Conservation (phyloP, 1,139 yeast genomes). For the Saccharomyces hybrid region DNA sequence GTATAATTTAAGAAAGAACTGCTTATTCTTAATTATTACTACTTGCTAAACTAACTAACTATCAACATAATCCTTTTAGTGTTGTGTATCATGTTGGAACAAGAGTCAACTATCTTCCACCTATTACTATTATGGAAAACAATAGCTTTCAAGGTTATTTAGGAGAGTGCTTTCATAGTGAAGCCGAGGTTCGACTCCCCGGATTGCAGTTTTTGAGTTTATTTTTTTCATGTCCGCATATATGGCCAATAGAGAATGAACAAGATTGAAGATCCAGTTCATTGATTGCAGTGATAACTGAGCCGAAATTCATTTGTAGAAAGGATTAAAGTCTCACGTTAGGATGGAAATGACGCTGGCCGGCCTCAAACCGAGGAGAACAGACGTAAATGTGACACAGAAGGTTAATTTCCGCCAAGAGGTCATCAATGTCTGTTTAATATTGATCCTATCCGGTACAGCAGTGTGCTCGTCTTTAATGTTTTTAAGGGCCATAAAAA, state of each 20-base stretch:
- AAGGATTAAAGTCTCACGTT: not conserved
- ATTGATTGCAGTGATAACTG: not conserved
- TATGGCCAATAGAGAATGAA: not conserved
- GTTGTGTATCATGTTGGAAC: not conserved
- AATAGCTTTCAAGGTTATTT: not conserved
- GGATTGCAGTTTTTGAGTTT: not conserved
- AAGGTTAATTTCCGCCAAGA: not conserved
- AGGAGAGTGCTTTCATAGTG: not conserved
- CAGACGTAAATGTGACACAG: not conserved
- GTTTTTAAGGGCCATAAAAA: not conserved
- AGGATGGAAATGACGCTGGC: not conserved
- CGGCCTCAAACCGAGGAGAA: not conserved
- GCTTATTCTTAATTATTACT: not conserved
- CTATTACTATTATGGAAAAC: not conserved
- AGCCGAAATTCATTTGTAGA: not conserved
- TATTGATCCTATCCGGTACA: not conserved
- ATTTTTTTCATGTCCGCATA: not conserved
- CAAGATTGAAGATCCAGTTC: not conserved
- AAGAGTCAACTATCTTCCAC: not conserved
- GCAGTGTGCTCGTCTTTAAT: not conserved
- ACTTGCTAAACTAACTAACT: not conserved
- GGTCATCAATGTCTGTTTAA: not conserved
- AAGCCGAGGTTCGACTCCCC: not conserved
- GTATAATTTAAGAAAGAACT: too few species aligned
- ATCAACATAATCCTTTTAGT: not conserved